A percentile compares a stretch with the other conserved stretches of the same genome.
Evolutionary conservation across 176 grass and related monocot species (phyloP).

Genomic region (Metroxylon sagu): DNA sequence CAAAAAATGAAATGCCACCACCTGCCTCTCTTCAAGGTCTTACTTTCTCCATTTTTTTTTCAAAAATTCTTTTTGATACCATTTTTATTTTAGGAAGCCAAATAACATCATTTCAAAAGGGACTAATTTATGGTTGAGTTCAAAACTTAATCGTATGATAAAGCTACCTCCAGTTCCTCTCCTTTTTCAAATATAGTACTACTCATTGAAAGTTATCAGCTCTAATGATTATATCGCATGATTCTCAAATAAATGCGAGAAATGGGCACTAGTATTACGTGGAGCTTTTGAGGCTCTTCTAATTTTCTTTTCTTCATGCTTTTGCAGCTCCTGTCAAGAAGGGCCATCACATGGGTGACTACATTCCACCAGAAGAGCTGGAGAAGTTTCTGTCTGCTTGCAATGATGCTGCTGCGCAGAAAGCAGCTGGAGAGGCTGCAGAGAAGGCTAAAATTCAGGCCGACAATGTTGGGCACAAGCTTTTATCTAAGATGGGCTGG

Average conservation of each 20-base stretch:
- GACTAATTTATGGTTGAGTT: too few species aligned
- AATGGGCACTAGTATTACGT: too few species aligned
- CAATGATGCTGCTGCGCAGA: conserved; percentile 71
- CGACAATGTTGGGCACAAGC: conserved; percentile 95
- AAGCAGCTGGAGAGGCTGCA: conserved; percentile 62
- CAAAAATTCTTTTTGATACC: too few species aligned
- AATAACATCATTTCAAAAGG: too few species aligned
- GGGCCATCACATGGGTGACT: conserved; percentile 98
- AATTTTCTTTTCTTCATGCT: conserved; percentile 7
- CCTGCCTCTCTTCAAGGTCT: conserved; percentile 88
- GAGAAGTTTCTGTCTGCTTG: conserved; percentile 77
- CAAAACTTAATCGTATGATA: too few species aligned
- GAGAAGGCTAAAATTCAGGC: conserved; percentile 98
- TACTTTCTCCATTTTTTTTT: not conserved
- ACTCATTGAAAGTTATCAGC: too few species aligned
- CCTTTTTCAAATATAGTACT: too few species aligned
- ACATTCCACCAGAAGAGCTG: conserved; percentile 83
- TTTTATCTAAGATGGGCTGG: conserved; percentile 99
- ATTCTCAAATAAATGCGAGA: too few species aligned
- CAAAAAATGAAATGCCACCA: conserved; percentile 98
- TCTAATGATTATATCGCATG: too few species aligned
- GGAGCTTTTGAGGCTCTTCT: too few species aligned
- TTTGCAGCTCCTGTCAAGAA: conserved; percentile 45
- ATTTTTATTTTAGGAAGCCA: too few species aligned
- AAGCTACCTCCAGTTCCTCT: too few species aligned